These are phyloP conservation scores for Neurospora sp. DNA, from an alignment of 495 filamentous ascomycete genomes.

Conservation along the genomic window DNA sequence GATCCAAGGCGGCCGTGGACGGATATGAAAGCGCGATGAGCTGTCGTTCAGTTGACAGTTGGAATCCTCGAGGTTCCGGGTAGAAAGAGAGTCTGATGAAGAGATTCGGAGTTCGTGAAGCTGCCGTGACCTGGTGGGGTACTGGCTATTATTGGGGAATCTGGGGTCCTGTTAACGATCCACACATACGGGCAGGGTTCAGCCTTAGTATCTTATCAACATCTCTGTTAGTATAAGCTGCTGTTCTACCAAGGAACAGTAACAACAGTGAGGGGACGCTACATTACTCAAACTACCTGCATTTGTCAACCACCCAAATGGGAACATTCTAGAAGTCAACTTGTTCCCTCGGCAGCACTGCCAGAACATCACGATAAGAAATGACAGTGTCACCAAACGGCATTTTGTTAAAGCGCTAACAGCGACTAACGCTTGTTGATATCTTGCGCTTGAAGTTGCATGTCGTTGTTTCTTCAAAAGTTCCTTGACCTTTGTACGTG, in stretches of 20 bases:
- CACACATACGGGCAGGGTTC: not conserved
- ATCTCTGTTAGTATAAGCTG: not conserved
- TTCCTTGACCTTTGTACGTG: too few relatives aligned
- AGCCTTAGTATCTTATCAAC: not conserved
- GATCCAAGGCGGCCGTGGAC: not conserved
- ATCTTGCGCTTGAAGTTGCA: not conserved
- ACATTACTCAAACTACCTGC: not conserved
- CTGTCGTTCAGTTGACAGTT: not conserved
- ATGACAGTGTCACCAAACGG: not conserved
- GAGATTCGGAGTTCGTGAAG: not conserved
- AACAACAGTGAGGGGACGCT: not conserved
- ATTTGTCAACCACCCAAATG: not conserved
- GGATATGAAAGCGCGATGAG: not conserved
- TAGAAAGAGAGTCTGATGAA: not conserved
- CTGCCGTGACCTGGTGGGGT: not conserved
- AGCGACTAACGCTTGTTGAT: not conserved
- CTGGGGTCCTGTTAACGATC: not conserved
- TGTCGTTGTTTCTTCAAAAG: too few relatives aligned
- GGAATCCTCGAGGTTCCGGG: not conserved
- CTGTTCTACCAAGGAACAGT: not conserved
- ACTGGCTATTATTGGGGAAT: not conserved
- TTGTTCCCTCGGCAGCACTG: not conserved
- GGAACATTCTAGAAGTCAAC: not conserved
- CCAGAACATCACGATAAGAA: not conserved
- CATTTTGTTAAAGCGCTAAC: not conserved